Percentiles rank a stretch among this genome's conserved stretches.
Conservation (phyloP, 177 flowering plant genomes). For the Vitis hybrid region DNA sequence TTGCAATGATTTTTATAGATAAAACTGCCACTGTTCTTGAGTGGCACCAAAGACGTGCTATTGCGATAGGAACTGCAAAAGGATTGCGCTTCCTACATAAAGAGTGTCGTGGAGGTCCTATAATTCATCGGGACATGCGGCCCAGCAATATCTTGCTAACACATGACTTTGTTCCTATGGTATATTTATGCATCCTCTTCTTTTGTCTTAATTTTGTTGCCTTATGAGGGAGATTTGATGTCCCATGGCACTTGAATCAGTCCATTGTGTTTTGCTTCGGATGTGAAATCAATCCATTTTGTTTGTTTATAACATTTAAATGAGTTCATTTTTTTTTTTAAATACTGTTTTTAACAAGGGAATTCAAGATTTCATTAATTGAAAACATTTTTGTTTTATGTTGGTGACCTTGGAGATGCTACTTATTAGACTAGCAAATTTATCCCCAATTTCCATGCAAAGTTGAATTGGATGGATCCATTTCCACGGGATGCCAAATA, state of each 20-base stretch:
- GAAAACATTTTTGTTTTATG: no score
- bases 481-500: no score
- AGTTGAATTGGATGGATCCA: no score
- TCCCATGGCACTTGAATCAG: no score
- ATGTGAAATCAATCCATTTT: not conserved
- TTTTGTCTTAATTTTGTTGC: not conserved
- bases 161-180: slow-evolving; percentile 67
- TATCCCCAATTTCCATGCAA: no score
- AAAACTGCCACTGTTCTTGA: slow-evolving; percentile 34
- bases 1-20: slow-evolving; percentile 14
- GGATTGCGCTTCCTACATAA: slow-evolving; percentile 70
- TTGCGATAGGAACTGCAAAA: slow-evolving; percentile 67
- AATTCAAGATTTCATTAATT: not conserved
- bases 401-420: no score
- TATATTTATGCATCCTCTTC: slow-evolving; percentile 11
- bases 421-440: no score
- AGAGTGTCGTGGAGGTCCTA: slow-evolving; percentile 68
- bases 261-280: not conserved
- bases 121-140: slow-evolving; percentile 58
- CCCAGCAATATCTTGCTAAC: slow-evolving; percentile 67
- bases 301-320: not conserved
- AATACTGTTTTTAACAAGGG: not conserved
- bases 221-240: no score
- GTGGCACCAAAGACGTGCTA: slow-evolving; percentile 54
- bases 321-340: not conserved